Base-by-base conservation (phyloP, 202 grass and related monocot genomes). In the Hordeum pubiflorum region DNA sequence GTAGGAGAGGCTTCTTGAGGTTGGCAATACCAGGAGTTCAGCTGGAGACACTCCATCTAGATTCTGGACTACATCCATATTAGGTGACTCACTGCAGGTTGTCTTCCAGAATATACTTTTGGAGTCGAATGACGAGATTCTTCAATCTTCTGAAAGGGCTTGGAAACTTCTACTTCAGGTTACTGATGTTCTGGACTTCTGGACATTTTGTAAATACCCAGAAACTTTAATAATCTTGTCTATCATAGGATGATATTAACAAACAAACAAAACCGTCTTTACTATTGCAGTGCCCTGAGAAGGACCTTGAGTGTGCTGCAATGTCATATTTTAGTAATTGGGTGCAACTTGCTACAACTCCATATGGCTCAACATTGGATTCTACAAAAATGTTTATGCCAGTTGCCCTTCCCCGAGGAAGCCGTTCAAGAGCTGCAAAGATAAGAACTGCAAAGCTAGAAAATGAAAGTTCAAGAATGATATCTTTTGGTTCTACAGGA, bases 151-250 rank as follows among this genome's bases (percentile, higher is more conserved):
- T 81, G 96, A 93, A 86, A 91, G 92, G 79, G 96, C 90, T 64
- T 98, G 96, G 96, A 93, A 84, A 65, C 90, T 98, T 73, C 85
- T 98, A 73, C 92, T 98, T 84, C 96, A 95, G 90, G 96, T 98
- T 83, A 76, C 57, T 74, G 41, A 61, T 82, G 9, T 60, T 87
- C 55, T 61, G 21, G 44, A 75, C 46, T 54, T 85, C 36, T 38
- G 29, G 31, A 40, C 24, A 68, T 72, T 67, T 9, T 72, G 46
- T 80, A 70, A 56, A 72, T 36, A 10, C n/a, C 65, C 8, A 73
- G 57, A 69, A 75, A 55, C 7, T 62, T 84, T 56, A 34, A 36
- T 58, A 48, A 7, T 79, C 62, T 59, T 73, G 40, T 66, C 73
- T 76, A 15, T 9, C 11, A 81, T 75, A 61, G 23, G 41, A 55